These are phyloP conservation scores for Ophiostoma sp. DNA, from an alignment of 2,329 filamentous ascomycete genomes.

Conservation along the genomic window DNA sequence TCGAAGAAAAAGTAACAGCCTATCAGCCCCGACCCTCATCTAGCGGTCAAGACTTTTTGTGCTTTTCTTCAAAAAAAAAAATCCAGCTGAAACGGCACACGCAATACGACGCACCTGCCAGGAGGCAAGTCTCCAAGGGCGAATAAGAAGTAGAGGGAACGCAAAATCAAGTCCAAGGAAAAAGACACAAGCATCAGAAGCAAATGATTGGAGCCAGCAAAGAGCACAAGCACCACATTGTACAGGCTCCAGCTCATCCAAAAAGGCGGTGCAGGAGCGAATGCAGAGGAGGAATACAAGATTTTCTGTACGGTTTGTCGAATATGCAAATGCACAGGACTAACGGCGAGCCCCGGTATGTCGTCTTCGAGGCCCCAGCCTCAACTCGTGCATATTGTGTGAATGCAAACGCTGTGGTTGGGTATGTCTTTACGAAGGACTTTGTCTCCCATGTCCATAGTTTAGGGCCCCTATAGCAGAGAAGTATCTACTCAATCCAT, in stretches of 20 bases:
- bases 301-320: background rate
- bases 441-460: background rate
- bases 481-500: background rate
- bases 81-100: conserved; percentile 10
- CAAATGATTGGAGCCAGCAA: background rate
- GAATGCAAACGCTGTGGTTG: no score
- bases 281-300: no score
- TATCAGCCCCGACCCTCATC: background rate
- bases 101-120: conserved; percentile 1
- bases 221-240: background rate
- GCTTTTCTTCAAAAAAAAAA: background rate
- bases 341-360: background rate
- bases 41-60: conserved; percentile 7
- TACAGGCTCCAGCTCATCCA: background rate
- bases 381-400: no score
- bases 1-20: background rate
- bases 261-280: background rate
- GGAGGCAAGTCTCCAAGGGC: background rate
- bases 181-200: background rate
- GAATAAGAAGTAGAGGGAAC: background rate
- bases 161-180: background rate
- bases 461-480: background rate
- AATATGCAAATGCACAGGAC: background rate
- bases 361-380: background rate
- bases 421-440: no score